Evolutionary conservation across 192 early-diverging fungal genomes (phyloP), one percentile per base, ranked within the genome.

Genomic region (Rhizophagus clarus): DNA sequence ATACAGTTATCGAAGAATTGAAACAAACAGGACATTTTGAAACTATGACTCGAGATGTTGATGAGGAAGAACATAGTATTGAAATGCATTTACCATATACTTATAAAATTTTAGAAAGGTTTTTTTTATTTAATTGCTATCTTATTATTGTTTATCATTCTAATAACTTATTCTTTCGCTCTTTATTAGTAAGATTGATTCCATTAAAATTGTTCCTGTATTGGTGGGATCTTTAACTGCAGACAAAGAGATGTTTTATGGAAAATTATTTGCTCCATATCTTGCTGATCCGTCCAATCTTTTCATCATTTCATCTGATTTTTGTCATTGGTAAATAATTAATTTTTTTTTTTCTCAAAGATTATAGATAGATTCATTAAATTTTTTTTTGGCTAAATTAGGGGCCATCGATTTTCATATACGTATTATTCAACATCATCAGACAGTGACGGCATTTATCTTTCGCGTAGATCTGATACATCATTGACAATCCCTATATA

Each of bases 21-120:
- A 62, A 82, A 56, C 81, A 86, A 40, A 94, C 92, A 0, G 88
- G 92, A 1, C 49, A 87, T 4, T 98, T 97, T 87, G 67, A 76
- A 7, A 69, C 77, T 49, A 96, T 98, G 95, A 86, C 77, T 28
- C 77, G 81, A 11, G 51, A 81, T 14, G 88, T 86, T 8, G 98
- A 99, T 79, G 95, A 98, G 80, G 92, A 94, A 60, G 98, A 99
- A 82, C 98, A 99, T 82, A 97, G 95, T 82, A 90, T 99, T 80
- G 98, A 98, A 81, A 96, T 99, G 96, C 97, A 99, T 79, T 81
- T 98, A 72, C 97, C 97, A 12, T 98, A 91, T 84, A 89, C 94
- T 7, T 92, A 92, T 85, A 94, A 95, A 82, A 87, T 93, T 28
- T 93, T 99, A 85, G 89, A 92, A 83, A 74, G 82, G 92, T 92